phyloP scores from a whole-genome alignment of 2,329 filamentous ascomycete species.

The Monosporascus cannonballus region DNA sequence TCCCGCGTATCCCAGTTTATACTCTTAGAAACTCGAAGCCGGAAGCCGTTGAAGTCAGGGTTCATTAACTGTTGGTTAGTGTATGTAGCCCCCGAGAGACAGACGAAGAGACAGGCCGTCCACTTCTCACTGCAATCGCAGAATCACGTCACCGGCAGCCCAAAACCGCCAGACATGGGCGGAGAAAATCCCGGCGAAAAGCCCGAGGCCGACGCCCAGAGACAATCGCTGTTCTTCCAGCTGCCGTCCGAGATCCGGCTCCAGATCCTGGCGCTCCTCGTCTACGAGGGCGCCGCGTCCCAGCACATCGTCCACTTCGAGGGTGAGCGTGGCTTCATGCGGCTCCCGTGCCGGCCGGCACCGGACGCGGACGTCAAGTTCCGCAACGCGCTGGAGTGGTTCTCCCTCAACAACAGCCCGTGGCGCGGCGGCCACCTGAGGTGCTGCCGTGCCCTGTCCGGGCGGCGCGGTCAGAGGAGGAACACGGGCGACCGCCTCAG shows the following conservation, averaged over 20 bases:
- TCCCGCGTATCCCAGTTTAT: too few species aligned
- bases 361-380: neutral
- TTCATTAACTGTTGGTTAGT: too few species aligned
- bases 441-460: neutral
- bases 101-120: too few species aligned
- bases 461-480: neutral
- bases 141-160: too few species aligned
- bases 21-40: too few species aligned
- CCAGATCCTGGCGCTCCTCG: neutral
- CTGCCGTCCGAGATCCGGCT: slow-evolving; percentile 1
- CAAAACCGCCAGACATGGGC: too few species aligned
- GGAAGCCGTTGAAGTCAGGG: too few species aligned
- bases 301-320: slow-evolving; percentile 2
- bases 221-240: neutral
- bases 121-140: too few species aligned
- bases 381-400: neutral
- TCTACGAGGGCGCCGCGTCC: neutral
- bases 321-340: neutral
- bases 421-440: slow-evolving; percentile 2
- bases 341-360: neutral
- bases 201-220: neutral
- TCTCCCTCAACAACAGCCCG: neutral
- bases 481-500: neutral
- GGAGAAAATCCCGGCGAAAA: neutral
- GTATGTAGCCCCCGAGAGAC: too few species aligned